phyloP scores from a whole-genome alignment of 2,329 filamentous ascomycete genomes.

The Penicillium rolfsii region DNA sequence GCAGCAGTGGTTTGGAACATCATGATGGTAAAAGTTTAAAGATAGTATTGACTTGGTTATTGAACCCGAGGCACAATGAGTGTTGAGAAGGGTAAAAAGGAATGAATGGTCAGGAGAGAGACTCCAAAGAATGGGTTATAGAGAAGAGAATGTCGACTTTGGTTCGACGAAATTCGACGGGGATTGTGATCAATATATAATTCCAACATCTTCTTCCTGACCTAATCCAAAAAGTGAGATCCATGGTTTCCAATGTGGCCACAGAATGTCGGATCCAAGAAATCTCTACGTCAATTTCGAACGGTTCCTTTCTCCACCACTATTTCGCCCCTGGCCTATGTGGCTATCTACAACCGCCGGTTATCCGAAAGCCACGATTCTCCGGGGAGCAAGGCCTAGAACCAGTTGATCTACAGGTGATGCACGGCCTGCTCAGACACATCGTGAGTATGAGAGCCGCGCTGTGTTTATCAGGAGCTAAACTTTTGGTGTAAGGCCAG shows the following conservation, averaged over 20 bases:
- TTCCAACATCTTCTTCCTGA: background rate
- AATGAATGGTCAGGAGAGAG: background rate
- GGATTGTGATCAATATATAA: background rate
- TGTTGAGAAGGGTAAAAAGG: background rate
- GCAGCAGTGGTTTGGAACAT: background rate
- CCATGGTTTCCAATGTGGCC: background rate
- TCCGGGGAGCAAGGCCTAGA: background rate
- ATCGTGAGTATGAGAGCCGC: background rate
- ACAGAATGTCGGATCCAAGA: background rate
- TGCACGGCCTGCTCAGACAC: background rate
- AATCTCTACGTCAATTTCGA: background rate
- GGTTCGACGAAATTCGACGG: background rate
- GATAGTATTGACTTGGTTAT: background rate
- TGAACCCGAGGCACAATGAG: background rate
- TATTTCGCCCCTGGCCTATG: background rate
- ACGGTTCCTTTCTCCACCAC: background rate
- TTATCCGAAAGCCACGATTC: background rate
- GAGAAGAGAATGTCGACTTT: background rate
- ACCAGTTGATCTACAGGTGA: background rate
- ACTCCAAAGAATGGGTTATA: background rate
- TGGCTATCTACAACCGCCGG: background rate
- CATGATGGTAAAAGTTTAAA: background rate
- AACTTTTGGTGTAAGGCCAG: background rate
- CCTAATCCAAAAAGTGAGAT: background rate
- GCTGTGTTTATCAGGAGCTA: background rate